Evolutionary conservation across 306 rosid species (phyloP).

Genomic region (Morella rubra): DNA sequence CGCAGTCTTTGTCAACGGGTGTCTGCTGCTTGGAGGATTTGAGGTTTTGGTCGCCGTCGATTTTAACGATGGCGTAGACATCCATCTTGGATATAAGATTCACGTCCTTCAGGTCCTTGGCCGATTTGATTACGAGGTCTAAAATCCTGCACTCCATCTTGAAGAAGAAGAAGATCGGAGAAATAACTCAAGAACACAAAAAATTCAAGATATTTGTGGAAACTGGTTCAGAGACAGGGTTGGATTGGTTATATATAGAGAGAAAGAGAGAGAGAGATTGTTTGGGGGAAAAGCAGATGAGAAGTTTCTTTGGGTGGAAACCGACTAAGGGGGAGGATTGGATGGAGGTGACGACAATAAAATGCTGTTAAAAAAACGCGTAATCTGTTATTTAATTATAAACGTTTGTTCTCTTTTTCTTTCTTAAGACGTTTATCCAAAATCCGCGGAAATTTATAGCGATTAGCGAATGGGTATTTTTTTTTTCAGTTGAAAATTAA

Average conservation of each 20-base stretch:
- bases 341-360: background rate
- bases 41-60: conserved; percentile 33
- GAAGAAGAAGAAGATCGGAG: background rate
- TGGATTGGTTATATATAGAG: background rate
- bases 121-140: conserved; percentile 37
- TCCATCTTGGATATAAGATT: conserved; percentile 56
- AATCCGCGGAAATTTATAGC: no score
- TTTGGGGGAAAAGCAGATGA: no score
- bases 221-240: background rate
- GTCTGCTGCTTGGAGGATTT: conserved; percentile 30
- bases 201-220: background rate
- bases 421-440: background rate
- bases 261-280: background rate
- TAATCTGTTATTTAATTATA: no score
- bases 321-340: background rate
- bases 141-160: conserved; percentile 46
- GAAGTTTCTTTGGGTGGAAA: background rate
- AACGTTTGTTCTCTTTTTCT: no score
- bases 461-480: no score
- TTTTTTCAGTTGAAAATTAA: no score
- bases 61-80: conserved; percentile 47
- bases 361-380: no score
- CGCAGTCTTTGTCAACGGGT: conserved; percentile 38
- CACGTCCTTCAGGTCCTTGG: conserved; percentile 44
- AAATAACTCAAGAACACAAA: background rate